Evolutionary conservation across 495 filamentous ascomycete genomes (phyloP).

Genomic region (Aspergillus funiculosus): DNA sequence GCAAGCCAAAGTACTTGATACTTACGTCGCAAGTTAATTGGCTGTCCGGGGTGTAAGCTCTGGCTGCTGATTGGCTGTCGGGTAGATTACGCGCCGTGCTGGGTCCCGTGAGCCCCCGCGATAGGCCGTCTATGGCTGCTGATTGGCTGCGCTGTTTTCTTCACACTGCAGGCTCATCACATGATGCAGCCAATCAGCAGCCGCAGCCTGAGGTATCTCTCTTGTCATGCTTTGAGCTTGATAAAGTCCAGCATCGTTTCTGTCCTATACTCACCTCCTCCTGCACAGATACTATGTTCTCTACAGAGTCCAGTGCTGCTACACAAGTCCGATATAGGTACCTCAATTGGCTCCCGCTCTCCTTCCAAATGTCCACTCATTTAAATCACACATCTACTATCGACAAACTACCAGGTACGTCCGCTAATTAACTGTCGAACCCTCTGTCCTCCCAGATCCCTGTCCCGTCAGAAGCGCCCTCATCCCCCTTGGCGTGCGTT

Average conservation of each 20-base stretch:
- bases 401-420: no score
- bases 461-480: conserved; percentile 19
- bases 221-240: background rate
- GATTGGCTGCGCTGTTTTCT: no score
- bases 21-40: background rate
- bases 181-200: conserved; percentile 21
- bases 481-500: conserved; percentile 24
- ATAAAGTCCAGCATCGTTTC: background rate
- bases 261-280: background rate
- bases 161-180: no score
- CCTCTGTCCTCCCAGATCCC: conserved; percentile 10
- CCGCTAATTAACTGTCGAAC: conserved; percentile 32
- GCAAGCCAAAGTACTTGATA: no score
- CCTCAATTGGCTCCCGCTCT: no score
- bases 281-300: conserved; percentile 13
- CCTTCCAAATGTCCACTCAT: no score
- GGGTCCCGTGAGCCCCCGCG: conserved; percentile 16
- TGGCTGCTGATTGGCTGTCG: conserved; percentile 4
- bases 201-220: background rate
- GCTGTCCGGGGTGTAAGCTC: background rate
- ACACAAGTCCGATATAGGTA: no score
- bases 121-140: background rate
- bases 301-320: no score
- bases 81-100: conserved; percentile 21
- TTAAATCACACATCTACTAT: no score